Conservation (phyloP, 176 grass and related monocot genomes). For the Themeda triandra region DNA sequence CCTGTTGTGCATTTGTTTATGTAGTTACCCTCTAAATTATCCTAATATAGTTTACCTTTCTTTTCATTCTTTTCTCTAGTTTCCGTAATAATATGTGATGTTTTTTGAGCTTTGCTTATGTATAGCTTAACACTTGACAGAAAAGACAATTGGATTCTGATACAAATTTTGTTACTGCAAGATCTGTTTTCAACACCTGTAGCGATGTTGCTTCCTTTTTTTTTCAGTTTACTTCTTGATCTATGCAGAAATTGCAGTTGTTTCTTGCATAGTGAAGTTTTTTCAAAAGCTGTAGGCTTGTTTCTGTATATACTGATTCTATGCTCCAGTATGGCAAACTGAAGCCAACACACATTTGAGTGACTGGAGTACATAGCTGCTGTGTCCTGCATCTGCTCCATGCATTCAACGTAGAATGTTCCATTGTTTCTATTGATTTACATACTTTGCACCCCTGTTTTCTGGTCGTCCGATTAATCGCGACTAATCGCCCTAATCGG, state of each 20-base stretch:
- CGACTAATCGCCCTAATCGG: too few species aligned
- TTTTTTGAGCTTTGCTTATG: neutral
- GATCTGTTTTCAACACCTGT: neutral
- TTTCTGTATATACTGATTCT: neutral
- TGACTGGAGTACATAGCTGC: neutral
- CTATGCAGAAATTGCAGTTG: neutral
- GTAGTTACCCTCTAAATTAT: neutral
- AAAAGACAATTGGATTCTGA: neutral
- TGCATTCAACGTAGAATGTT: constrained; percentile 7
- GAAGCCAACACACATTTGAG: neutral
- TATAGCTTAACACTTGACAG: neutral
- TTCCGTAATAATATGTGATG: neutral
- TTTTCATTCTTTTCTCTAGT: neutral
- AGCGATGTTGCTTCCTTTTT: neutral
- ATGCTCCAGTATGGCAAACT: neutral
- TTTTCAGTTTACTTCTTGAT: neutral
- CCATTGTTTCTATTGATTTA: neutral
- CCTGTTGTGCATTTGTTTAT: neutral
- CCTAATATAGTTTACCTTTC: neutral
- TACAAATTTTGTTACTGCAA: neutral
- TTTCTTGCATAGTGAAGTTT: constrained; percentile 3
- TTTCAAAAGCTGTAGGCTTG: neutral
- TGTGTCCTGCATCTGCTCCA: neutral
- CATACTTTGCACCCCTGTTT: neutral
- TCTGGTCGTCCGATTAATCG: too few species aligned